These are phyloP conservation scores for Wallacemonas rigidus DNA, from an alignment of 208 protist genomes.

Conservation along the genomic window DNA sequence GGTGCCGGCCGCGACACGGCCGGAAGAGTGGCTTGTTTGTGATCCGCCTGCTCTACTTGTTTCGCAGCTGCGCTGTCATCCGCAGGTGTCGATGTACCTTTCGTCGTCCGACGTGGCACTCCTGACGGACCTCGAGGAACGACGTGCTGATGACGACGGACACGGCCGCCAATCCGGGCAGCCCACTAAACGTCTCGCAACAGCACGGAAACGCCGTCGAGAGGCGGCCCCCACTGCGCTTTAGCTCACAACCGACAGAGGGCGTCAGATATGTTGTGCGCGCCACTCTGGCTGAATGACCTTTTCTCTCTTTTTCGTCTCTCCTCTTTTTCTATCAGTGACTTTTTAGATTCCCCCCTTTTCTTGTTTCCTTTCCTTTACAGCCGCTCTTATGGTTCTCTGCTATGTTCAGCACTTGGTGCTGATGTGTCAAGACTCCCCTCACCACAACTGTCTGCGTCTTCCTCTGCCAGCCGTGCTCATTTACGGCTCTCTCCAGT, in stretches of 20 bases:
- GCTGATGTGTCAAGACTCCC: too few relatives aligned
- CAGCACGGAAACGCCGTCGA: neutral
- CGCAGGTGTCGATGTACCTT: conserved; percentile 23
- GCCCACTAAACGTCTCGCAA: too few relatives aligned
- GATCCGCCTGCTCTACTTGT: conserved; percentile 27
- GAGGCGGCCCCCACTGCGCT: neutral
- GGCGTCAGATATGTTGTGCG: too few relatives aligned
- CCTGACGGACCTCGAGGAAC: neutral
- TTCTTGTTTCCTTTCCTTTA: conserved; percentile 2
- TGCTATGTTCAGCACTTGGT: too few relatives aligned
- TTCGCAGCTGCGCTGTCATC: conserved; percentile 17
- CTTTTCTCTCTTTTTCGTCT: conserved; percentile 10
- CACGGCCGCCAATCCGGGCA: neutral
- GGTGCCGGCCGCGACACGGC: neutral
- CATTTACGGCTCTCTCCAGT: too few relatives aligned
- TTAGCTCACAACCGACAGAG: neutral
- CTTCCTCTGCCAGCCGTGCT: too few relatives aligned
- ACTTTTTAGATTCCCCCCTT: neutral
- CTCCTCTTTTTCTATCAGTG: neutral
- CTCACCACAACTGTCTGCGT: too few relatives aligned
- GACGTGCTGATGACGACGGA: neutral
- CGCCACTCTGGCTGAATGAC: neutral
- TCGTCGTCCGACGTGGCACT: conserved; percentile 20
- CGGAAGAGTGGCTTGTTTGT: conserved; percentile 28
- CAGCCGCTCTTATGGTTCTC: neutral